phyloP scores from a whole-genome alignment of 495 filamentous ascomycete genomes.

The Penicillium cataractarum region DNA sequence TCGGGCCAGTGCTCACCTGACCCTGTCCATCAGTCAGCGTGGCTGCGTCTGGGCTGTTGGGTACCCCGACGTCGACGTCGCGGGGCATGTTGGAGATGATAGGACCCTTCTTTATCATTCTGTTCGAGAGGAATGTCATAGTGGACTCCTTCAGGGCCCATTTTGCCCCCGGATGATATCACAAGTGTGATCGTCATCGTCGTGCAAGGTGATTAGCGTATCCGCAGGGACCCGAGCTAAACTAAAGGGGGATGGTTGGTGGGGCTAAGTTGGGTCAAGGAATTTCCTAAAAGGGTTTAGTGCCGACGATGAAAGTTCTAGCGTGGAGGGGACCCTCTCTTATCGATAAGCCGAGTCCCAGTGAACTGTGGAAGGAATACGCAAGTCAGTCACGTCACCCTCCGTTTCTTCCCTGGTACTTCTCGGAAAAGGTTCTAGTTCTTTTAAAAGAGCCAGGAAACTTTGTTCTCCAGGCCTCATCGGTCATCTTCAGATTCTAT shows the following conservation, averaged over 20 bases:
- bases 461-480: background rate
- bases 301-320: slow-evolving; percentile 3
- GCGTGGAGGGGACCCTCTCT: background rate
- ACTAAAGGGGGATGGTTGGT: slow-evolving; percentile 13
- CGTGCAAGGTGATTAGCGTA: background rate
- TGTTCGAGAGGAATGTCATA: background rate
- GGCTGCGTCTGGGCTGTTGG: background rate
- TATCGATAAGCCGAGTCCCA: slow-evolving; percentile 13
- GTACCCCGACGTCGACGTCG: background rate
- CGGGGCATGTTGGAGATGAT: background rate
- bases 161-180: slow-evolving; percentile 22
- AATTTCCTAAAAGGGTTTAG: background rate
- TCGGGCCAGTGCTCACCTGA: background rate
- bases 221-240: slow-evolving; percentile 6
- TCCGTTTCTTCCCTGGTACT: background rate
- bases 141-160: background rate
- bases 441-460: background rate
- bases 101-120: background rate
- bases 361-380: slow-evolving; percentile 14
- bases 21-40: background rate
- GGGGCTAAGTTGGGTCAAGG: too few species aligned
- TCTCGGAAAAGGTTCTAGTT: background rate
- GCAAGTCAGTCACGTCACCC: slow-evolving; percentile 46
- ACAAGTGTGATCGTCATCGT: slow-evolving; percentile 14
- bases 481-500: slow-evolving; percentile 7